These are phyloP conservation scores for Fraxinus xanthoxyloides DNA, from an alignment of 305 asterid genomes.

Conservation along the genomic window DNA sequence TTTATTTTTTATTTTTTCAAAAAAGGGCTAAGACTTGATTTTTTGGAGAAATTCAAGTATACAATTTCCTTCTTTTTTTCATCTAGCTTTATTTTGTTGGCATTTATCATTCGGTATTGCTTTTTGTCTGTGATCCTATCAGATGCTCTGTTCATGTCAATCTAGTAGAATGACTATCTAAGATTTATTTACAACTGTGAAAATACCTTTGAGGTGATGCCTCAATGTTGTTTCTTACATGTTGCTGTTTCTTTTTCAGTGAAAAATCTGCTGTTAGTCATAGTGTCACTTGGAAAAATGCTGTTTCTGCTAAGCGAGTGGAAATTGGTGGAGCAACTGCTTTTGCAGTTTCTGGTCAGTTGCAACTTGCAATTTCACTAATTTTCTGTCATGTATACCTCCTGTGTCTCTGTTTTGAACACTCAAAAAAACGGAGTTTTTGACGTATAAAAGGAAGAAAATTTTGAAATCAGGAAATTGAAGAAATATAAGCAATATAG, in stretches of 20 bases:
- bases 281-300: constrained; percentile 61
- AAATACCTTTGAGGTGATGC: constrained; percentile 3
- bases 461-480: background rate
- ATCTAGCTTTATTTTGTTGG: background rate
- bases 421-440: background rate
- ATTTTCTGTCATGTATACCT: background rate
- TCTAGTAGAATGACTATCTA: background rate
- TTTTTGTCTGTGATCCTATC: background rate
- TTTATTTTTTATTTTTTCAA: background rate
- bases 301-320: constrained; percentile 62
- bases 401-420: background rate
- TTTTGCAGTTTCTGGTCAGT: constrained; percentile 80
- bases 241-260: constrained; percentile 35
- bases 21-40: background rate
- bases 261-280: constrained; percentile 91
- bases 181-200: background rate
- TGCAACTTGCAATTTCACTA: background rate
- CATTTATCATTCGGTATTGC: background rate
- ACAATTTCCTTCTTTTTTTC: background rate
- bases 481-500: background rate
- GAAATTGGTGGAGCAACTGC: constrained; percentile 70
- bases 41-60: background rate
- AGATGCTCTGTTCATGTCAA: background rate
- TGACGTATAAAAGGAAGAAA: background rate
- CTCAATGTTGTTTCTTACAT: constrained; percentile 3